Percentiles rank a stretch among this genome's conserved stretches.
phyloP scores from a whole-genome alignment of 2,329 filamentous ascomycete genomes.

The Rhynchosporium graminicola region DNA sequence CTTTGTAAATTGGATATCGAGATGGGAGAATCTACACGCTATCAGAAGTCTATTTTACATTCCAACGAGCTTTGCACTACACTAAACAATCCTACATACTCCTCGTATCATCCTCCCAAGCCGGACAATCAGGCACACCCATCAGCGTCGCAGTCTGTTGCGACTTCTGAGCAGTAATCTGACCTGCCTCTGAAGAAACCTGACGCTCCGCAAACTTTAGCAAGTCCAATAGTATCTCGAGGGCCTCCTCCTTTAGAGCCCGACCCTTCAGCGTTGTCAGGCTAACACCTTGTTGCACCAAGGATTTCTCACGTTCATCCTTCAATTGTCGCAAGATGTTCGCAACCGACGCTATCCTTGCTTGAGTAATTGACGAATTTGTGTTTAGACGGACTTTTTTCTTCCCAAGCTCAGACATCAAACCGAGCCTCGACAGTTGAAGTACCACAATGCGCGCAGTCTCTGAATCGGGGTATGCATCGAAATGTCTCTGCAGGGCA shows the following conservation, averaged over 20 bases:
- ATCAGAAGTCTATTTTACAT: neutral
- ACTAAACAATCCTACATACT: conserved; percentile 17
- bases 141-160: conserved; percentile 27
- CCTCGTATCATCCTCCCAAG: conserved; percentile 18
- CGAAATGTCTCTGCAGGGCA: conserved; percentile 47
- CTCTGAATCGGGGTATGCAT: conserved; percentile 47
- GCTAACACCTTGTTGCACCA: conserved; percentile 35
- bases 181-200: conserved; percentile 2
- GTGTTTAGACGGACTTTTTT: conserved; percentile 43
- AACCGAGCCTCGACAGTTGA: conserved; percentile 47
- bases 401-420: conserved; percentile 38
- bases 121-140: conserved; percentile 33
- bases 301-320: conserved; percentile 33
- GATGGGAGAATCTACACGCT: neutral
- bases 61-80: neutral
- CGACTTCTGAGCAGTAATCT: conserved; percentile 16
- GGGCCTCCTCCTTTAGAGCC: conserved; percentile 38
- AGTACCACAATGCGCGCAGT: conserved; percentile 51
- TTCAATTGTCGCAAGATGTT: conserved; percentile 47
- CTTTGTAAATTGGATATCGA: no score
- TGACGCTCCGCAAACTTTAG: conserved; percentile 32
- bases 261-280: conserved; percentile 35
- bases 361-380: conserved; percentile 43
- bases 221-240: conserved; percentile 36
- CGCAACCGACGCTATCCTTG: conserved; percentile 47